These are phyloP conservation scores for Gamsiella multidivaricata DNA, from an alignment of 192 early-diverging fungal species.

Conservation along the genomic window DNA sequence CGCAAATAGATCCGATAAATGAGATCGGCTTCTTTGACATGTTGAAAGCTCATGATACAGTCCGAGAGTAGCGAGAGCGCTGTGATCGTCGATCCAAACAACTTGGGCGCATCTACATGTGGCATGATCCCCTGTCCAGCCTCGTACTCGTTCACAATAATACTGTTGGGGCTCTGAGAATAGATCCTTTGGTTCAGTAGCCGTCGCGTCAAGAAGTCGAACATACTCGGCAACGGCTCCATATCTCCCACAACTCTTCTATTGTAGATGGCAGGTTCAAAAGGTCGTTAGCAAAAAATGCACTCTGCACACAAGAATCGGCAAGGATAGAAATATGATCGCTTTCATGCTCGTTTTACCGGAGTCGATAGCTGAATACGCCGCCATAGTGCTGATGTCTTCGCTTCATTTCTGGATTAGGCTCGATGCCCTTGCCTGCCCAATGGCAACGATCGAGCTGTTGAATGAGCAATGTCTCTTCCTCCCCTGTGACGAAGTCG, in stretches of 20 bases:
- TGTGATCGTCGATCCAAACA: slow-evolving; percentile 71
- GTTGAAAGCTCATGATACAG: slow-evolving; percentile 74
- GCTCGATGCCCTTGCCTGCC: slow-evolving; percentile 68
- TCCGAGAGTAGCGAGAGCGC: slow-evolving; percentile 70
- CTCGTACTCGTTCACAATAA: slow-evolving; percentile 76
- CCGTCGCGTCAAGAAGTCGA: slow-evolving; percentile 56
- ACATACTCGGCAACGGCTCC: slow-evolving; percentile 63
- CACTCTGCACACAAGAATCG: too few relatives aligned
- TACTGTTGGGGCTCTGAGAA: slow-evolving; percentile 58
- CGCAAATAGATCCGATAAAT: slow-evolving; percentile 50
- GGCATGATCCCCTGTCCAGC: slow-evolving; percentile 72
- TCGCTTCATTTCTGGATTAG: slow-evolving; percentile 74
- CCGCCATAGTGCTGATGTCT: slow-evolving; percentile 78
- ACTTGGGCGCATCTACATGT: slow-evolving; percentile 60
- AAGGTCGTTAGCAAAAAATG: background rate
- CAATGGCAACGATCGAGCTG: slow-evolving; percentile 57
- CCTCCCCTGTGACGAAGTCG: slow-evolving; percentile 60
- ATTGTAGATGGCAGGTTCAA: slow-evolving; percentile 1
- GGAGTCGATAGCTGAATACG: slow-evolving; percentile 69
- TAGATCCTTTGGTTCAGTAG: slow-evolving; percentile 57
- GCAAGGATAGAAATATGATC: too few relatives aligned
- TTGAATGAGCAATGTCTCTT: slow-evolving; percentile 59
- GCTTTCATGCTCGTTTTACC: slow-evolving; percentile 42
- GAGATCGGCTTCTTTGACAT: slow-evolving; percentile 37
- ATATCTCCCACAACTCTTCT: slow-evolving; percentile 65